Evolutionary conservation across 495 filamentous ascomycete species (phyloP), one percentile per base, ranked within the genome.

Genomic region (Neurospora sp.): DNA sequence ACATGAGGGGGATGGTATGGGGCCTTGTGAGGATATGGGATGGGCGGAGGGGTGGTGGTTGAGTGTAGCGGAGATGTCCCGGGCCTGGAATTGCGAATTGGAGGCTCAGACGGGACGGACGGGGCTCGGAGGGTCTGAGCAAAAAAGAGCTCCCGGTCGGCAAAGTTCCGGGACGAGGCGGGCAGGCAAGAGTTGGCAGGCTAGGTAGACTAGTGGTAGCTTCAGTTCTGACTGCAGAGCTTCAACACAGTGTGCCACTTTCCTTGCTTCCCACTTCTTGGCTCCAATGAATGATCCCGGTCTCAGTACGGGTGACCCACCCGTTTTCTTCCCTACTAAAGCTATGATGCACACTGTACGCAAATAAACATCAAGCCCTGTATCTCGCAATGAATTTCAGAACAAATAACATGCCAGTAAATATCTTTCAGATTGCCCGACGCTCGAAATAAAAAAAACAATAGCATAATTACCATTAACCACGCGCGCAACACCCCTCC

Each of bases 1-100:
- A 86, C 90, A 92, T 91, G 83, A 84, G 84, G 85, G 53, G 80
- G 85, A 85, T 88, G 81, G 85, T 81, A 77, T 74, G 79, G 81
- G 53, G 81, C 82, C 77, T 79, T 77, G 77, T 80, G 76, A 35
- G 27, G 53, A 65, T 18, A 65, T 35, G 53, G 53, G 27, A 77
- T 72, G 70, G 41, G 76, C 37, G 74, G 70, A 75, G 74, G 47
- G 71, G 77, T 76, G 75, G 70, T 76, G 65, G 78, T 80, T 42
- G 80, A 81, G 80, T 81, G 77, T 79, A 80, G 75, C 77, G 77
- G 77, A 79, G 82, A 83, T 16, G 53, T 65, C 53, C 27, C 53
- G 53, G 53, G 53, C 53, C 53, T 65, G 27, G 53, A 86, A 80
- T 81, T 75, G 76, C 74, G 72, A 45, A 75, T 59, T 65, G 74